Conservation (phyloP, 257 asterid genomes). For the Asclepias syriaca region DNA sequence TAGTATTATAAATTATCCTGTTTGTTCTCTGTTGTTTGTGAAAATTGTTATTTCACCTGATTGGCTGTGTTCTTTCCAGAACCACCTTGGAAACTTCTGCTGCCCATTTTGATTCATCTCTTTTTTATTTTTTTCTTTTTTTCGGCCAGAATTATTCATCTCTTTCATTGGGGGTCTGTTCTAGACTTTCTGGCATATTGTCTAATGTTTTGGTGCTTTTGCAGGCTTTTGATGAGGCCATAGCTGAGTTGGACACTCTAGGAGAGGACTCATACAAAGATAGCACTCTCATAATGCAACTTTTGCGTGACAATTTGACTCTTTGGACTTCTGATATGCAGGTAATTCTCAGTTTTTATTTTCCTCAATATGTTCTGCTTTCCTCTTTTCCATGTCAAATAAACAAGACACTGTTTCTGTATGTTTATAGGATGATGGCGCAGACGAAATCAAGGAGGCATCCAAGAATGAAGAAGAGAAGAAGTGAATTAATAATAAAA, state of each 20-base stretch:
- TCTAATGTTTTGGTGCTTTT: constrained; percentile 1
- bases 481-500: constrained; percentile 8
- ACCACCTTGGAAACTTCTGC: background rate
- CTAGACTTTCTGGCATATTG: background rate
- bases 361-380: too few species aligned
- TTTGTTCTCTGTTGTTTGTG: background rate
- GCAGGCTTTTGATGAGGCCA: constrained; percentile 31
- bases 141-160: background rate
- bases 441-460: constrained; percentile 29
- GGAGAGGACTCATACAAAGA: constrained; percentile 37
- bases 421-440: constrained; percentile 23
- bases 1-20: background rate
- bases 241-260: constrained; percentile 30
- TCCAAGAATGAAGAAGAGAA: constrained; percentile 25
- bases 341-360: constrained; percentile 8
- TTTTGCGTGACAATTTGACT: constrained; percentile 30
- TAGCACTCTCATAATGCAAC: constrained; percentile 34
- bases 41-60: background rate
- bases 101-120: background rate
- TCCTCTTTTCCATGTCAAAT: background rate
- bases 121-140: background rate
- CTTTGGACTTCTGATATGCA: constrained; percentile 34
- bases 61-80: background rate
- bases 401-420: background rate
- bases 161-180: background rate